These are phyloP conservation scores for Abelmoschus esculentus DNA, from an alignment of 345 rosid species.

Conservation along the genomic window DNA sequence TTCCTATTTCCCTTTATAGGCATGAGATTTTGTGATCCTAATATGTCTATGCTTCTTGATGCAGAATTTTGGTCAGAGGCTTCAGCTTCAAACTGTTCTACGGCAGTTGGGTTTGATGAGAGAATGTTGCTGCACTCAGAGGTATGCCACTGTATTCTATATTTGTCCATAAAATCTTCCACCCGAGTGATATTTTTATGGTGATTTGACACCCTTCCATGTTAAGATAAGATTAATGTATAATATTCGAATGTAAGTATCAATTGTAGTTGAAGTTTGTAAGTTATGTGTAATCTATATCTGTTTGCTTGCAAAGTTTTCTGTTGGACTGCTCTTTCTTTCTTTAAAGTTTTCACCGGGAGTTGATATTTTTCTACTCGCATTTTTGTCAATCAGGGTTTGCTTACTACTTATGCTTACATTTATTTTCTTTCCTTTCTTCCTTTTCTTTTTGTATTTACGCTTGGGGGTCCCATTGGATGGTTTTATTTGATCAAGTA, in stretches of 20 bases:
- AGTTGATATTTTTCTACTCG: not conserved
- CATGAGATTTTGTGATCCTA: conserved; percentile 9
- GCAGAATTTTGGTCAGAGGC: conserved; percentile 23
- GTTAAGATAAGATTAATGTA: not conserved
- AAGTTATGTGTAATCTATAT: too few relatives aligned
- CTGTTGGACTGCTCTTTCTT: not conserved
- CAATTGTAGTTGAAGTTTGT: too few relatives aligned
- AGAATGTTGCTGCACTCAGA: conserved; percentile 95
- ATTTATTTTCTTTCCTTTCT: not conserved
- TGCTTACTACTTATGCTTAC: not conserved
- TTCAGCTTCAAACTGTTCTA: conserved; percentile 34
- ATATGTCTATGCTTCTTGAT: conserved; percentile 7
- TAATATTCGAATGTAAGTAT: too few relatives aligned
- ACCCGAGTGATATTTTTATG: conserved; percentile 3
- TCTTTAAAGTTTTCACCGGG: not conserved
- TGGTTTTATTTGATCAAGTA: not conserved
- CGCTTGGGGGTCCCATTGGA: not conserved
- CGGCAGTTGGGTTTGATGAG: conserved; percentile 86
- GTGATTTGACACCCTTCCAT: not conserved
- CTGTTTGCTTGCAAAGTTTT: conserved; percentile 3
- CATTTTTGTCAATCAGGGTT: not conserved
- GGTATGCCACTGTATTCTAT: conserved; percentile 32
- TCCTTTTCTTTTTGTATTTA: not conserved
- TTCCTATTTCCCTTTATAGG: not conserved
- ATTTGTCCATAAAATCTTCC: not conserved